Evolutionary conservation across 768 basidiomycete species (phyloP).

Genomic region (Tricholoma matsutake): DNA sequence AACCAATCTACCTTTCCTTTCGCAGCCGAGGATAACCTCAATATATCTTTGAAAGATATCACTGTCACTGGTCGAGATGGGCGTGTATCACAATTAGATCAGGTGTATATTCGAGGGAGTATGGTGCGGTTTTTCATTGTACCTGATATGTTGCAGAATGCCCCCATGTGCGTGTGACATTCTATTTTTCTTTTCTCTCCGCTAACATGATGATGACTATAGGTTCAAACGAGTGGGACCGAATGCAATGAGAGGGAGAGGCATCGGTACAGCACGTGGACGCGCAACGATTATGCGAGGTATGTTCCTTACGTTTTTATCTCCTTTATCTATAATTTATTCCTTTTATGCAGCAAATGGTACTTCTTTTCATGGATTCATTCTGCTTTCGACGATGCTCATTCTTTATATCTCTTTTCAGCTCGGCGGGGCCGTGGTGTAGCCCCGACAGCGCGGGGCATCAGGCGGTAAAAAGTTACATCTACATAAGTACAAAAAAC

Average conservation of each 20-base stretch:
- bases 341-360: conserved; percentile 63
- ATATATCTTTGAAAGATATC: conserved; percentile 94
- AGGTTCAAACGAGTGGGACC: conserved; percentile 99
- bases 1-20: conserved; percentile 9
- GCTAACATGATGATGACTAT: conserved; percentile 5
- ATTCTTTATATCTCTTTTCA: conserved; percentile 28
- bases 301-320: conserved; percentile 36
- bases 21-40: conserved; percentile 96
- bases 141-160: conserved; percentile 98
- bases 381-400: not conserved
- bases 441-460: conserved; percentile 67
- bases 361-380: conserved; percentile 27
- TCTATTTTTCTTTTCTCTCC: conserved; percentile 1
- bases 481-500: conserved; percentile 1
- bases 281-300: conserved; percentile 98
- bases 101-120: conserved; percentile 97
- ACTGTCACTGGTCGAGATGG: conserved; percentile 98
- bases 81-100: conserved; percentile 96
- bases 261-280: conserved; percentile 98
- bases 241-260: conserved; percentile 97
- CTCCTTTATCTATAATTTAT: conserved; percentile 11
- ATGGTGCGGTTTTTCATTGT: conserved; percentile 99
- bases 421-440: conserved; percentile 88
- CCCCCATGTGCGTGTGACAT: conserved; percentile 78
- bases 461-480: conserved; percentile 59